Conservation (phyloP, 257 asterid species). For the Fraxinus americana region DNA sequence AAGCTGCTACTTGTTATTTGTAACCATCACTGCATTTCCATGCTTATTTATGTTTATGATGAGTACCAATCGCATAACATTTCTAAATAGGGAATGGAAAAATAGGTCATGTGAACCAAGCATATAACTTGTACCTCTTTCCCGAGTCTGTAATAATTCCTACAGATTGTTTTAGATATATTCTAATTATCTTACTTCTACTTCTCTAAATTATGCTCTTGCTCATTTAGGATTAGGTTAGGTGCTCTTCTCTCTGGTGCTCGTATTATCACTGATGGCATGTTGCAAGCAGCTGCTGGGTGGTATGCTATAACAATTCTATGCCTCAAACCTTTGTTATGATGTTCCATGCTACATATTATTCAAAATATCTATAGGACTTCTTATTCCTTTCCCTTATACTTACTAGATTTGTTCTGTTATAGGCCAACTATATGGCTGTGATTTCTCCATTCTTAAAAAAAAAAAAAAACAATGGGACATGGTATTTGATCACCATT, state of each 20-base stretch:
- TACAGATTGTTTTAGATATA: constrained; percentile 1
- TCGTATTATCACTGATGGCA: constrained; percentile 80
- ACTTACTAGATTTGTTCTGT: not conserved
- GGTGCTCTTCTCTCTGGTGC: constrained; percentile 97
- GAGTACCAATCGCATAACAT: constrained; percentile 16
- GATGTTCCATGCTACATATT: not conserved
- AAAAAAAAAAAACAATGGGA: not conserved
- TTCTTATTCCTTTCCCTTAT: not conserved
- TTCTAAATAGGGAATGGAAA: constrained; percentile 75
- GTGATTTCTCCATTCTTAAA: not conserved
- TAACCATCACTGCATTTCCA: not conserved
- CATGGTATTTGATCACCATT: not conserved
- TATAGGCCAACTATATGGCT: not conserved
- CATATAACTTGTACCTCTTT: constrained; percentile 96
- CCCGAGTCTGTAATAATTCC: constrained; percentile 77
- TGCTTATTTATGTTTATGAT: constrained; percentile 4
- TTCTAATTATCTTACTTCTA: not conserved
- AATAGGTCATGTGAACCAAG: constrained; percentile 93
- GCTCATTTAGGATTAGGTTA: constrained; percentile 73
- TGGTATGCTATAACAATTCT: constrained; percentile 53
- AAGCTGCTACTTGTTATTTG: not conserved
- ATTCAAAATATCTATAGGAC: not conserved
- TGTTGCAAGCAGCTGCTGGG: constrained; percentile 94
- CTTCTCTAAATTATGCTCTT: constrained; percentile 24
- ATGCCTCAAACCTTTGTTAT: not conserved